phyloP scores from a whole-genome alignment of 257 asterid genomes.

The Perilla frutescens region DNA sequence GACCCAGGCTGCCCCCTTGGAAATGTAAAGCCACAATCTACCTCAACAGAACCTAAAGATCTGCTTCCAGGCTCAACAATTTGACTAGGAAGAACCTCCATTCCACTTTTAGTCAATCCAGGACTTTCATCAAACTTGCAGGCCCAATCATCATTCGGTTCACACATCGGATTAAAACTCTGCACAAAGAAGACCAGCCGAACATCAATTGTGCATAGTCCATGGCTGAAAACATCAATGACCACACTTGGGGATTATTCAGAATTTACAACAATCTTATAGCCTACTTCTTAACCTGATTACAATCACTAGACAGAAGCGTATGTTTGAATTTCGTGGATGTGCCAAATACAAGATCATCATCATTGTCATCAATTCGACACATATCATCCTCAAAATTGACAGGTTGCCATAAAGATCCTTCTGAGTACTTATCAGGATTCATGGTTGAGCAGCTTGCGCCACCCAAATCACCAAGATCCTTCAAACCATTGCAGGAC shows the following conservation, averaged over 20 bases:
- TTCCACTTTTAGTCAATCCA: conserved; percentile 53
- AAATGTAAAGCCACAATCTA: conserved; percentile 70
- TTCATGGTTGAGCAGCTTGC: conserved; percentile 60
- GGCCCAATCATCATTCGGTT: conserved; percentile 80
- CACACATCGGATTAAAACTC: conserved; percentile 96
- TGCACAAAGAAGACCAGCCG: conserved; percentile 39
- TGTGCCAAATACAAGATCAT: conserved; percentile 66
- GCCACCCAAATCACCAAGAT: conserved; percentile 50
- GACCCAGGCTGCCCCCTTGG: conserved; percentile 59
- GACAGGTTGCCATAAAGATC: conserved; percentile 69
- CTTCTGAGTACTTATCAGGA: conserved; percentile 57
- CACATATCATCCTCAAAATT: conserved; percentile 94
- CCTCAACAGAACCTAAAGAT: conserved; percentile 51
- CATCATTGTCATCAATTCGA: conserved; percentile 70
- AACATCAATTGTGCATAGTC: conserved; percentile 30
- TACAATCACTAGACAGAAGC: conserved; percentile 58
- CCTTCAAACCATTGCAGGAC: conserved; percentile 73
- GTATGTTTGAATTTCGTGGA: conserved; percentile 56
- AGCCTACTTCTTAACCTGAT: conserved; percentile 63
- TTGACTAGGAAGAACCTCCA: conserved; percentile 50
- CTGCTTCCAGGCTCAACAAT: conserved; percentile 48
- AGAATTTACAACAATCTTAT: conserved; percentile 15
- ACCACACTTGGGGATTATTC: conserved; percentile 18
- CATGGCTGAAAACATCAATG: conserved; percentile 13
- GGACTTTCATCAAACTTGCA: conserved; percentile 83